phyloP scores from a whole-genome alignment of 202 grass and related monocot genomes.

The Schoenoplectus triqueter region DNA sequence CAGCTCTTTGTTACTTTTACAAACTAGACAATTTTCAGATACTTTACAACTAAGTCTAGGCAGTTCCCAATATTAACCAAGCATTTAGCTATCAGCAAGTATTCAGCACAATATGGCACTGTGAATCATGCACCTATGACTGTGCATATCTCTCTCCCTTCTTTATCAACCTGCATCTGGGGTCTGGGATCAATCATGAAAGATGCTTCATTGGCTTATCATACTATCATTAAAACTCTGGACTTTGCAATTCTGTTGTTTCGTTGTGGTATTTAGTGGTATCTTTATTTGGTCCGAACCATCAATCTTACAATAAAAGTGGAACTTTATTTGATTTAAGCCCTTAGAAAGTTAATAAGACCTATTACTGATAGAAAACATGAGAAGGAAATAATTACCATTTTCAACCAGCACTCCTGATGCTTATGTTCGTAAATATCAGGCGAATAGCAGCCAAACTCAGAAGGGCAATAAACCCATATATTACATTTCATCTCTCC shows the following conservation, averaged over 20 bases:
- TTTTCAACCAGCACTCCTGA: conserved; percentile 99
- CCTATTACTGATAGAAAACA: not conserved
- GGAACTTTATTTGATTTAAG: not conserved
- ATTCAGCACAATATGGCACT: not conserved
- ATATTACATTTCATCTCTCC: conserved; percentile 92
- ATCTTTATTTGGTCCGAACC: conserved; percentile 4
- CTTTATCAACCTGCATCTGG: not conserved
- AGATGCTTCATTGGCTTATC: not conserved
- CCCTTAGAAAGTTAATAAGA: not conserved
- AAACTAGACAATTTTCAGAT: conserved; percentile 34
- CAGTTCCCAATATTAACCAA: conserved; percentile 23
- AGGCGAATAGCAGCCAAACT: conserved; percentile 88
- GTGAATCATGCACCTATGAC: not conserved
- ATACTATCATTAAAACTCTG: not conserved
- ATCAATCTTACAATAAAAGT: not conserved
- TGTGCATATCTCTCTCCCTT: not conserved
- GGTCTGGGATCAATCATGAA: not conserved
- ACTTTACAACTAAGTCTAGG: conserved; percentile 8
- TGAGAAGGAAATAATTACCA: conserved; percentile 52
- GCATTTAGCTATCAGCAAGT: conserved; percentile 18
- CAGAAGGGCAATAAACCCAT: conserved; percentile 98
- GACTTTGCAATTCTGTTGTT: not conserved
- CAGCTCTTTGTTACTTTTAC: not conserved
- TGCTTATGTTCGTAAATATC: conserved; percentile 99
- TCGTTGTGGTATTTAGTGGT: not conserved